Evolutionary conservation across 495 filamentous ascomycete genomes (phyloP).

Genomic region (Penicillium paradoxum): DNA sequence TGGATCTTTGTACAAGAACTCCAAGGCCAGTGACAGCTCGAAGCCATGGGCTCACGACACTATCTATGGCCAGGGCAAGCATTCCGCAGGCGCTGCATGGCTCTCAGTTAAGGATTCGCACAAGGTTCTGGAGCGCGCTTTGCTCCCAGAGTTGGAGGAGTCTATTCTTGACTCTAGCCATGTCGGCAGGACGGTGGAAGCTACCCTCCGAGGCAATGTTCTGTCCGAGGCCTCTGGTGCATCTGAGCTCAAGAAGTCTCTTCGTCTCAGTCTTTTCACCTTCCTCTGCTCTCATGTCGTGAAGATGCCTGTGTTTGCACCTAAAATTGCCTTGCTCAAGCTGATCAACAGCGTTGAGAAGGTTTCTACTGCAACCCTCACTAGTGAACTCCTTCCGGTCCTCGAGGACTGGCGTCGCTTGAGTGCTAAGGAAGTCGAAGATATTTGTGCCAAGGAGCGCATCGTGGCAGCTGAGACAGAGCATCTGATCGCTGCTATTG

Average conservation of each 20-base stretch:
- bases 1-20: slow-evolving; percentile 43
- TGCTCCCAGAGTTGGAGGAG: slow-evolving; percentile 74
- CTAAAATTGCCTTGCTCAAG: slow-evolving; percentile 65
- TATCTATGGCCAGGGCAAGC: slow-evolving; percentile 52
- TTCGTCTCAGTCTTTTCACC: slow-evolving; percentile 60
- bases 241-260: slow-evolving; percentile 58
- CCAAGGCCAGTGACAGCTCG: slow-evolving; percentile 26
- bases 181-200: slow-evolving; percentile 54
- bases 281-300: slow-evolving; percentile 72
- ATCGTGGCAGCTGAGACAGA: slow-evolving; percentile 58
- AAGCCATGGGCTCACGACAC: slow-evolving; percentile 48
- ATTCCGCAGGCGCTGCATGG: slow-evolving; percentile 49
- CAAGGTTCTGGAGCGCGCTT: slow-evolving; percentile 56
- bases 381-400: slow-evolving; percentile 63
- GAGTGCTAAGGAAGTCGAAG: slow-evolving; percentile 34
- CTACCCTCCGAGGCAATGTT: slow-evolving; percentile 46
- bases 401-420: slow-evolving; percentile 60
- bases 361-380: slow-evolving; percentile 58
- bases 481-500: slow-evolving; percentile 51
- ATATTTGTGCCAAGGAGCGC: slow-evolving; percentile 50
- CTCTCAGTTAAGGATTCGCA: slow-evolving; percentile 52
- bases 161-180: slow-evolving; percentile 69
- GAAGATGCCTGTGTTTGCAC: slow-evolving; percentile 56
- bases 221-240: slow-evolving; percentile 34
- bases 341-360: slow-evolving; percentile 67